Percentiles rank a stretch among this genome's conserved stretches.
phyloP scores from a whole-genome alignment of 768 basidiomycete species.

The Rickenella mellea region DNA sequence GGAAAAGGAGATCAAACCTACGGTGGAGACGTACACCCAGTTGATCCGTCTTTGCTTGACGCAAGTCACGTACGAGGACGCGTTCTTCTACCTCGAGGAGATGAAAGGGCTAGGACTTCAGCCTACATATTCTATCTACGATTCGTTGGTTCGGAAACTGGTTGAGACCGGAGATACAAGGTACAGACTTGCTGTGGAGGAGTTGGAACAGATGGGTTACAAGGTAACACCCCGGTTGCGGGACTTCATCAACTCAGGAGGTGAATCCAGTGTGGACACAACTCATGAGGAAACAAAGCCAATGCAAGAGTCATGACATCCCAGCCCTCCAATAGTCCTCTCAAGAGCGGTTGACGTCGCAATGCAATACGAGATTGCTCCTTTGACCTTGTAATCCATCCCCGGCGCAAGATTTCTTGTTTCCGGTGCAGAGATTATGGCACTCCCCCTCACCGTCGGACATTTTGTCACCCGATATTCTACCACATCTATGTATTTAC shows the following conservation, averaged over 20 bases:
- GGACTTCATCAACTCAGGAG: conserved; percentile 22
- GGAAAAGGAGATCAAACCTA: conserved; percentile 39
- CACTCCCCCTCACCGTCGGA: too few species aligned
- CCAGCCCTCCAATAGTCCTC: too few species aligned
- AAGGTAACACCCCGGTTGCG: conserved; percentile 20
- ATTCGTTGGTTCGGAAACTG: conserved; percentile 51
- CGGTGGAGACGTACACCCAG: conserved; percentile 53
- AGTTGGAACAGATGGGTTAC: conserved; percentile 61
- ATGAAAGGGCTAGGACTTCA: conserved; percentile 59
- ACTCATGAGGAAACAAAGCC: conserved; percentile 1
- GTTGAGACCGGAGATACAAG: conserved; percentile 46
- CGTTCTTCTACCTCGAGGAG: conserved; percentile 83
- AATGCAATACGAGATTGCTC: too few species aligned
- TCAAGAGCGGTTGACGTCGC: too few species aligned
- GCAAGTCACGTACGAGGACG: conserved; percentile 70
- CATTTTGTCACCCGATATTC: too few species aligned
- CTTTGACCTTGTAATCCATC: too few species aligned
- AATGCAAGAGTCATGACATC: too few species aligned
- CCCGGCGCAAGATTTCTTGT: too few species aligned
- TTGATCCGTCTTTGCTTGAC: conserved; percentile 65
- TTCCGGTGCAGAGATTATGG: too few species aligned
- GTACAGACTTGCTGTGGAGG: conserved; percentile 54
- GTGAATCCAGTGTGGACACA: conserved; percentile 2
- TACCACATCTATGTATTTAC: too few species aligned
- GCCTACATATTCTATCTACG: conserved; percentile 51